A percentile compares a stretch with the other conserved stretches of the same genome.
Conservation (phyloP, 2,329 filamentous ascomycete species). For the Ambrosiella cleistominuta region DNA sequence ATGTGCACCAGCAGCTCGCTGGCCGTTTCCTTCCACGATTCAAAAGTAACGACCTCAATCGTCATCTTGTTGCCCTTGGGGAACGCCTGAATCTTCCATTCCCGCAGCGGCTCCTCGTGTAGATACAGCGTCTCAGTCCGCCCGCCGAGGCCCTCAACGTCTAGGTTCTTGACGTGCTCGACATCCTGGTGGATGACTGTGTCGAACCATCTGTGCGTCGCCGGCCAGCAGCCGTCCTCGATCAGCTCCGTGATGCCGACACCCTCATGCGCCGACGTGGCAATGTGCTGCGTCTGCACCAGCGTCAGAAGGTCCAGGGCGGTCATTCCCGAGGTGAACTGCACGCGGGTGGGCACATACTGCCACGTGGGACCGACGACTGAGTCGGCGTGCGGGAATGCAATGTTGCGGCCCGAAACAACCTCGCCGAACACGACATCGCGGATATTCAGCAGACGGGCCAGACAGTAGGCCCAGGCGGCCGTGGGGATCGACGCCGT, state of each 20-base stretch:
- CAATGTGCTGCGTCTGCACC: constrained; percentile 40
- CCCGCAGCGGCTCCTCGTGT: constrained; percentile 35
- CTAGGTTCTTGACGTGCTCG: constrained; percentile 40
- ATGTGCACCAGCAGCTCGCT: constrained; percentile 33
- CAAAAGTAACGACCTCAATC: constrained; percentile 42
- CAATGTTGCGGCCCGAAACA: constrained; percentile 44
- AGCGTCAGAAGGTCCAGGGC: constrained; percentile 33
- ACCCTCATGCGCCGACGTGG: constrained; percentile 36
- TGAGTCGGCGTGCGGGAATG: constrained; percentile 30
- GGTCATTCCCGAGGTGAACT: constrained; percentile 32
- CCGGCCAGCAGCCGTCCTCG: constrained; percentile 28
- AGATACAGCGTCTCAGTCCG: constrained; percentile 42
- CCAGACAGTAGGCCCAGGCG: constrained; percentile 46
- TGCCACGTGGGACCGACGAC: constrained; percentile 51
- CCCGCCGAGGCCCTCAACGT: constrained; percentile 20
- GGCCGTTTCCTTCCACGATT: constrained; percentile 36
- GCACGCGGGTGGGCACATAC: constrained; percentile 45
- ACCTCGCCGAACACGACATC: constrained; percentile 52
- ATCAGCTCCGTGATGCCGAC: constrained; percentile 38
- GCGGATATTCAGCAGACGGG: constrained; percentile 30
- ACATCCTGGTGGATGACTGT: constrained; percentile 42
- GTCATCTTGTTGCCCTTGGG: constrained; percentile 31
- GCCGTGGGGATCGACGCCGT: constrained; percentile 48
- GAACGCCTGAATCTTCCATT: constrained; percentile 46
- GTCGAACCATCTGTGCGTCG: constrained; percentile 29